Evolutionary conservation across 768 basidiomycete species (phyloP).

Genomic region (Crassisporium funariophilum): DNA sequence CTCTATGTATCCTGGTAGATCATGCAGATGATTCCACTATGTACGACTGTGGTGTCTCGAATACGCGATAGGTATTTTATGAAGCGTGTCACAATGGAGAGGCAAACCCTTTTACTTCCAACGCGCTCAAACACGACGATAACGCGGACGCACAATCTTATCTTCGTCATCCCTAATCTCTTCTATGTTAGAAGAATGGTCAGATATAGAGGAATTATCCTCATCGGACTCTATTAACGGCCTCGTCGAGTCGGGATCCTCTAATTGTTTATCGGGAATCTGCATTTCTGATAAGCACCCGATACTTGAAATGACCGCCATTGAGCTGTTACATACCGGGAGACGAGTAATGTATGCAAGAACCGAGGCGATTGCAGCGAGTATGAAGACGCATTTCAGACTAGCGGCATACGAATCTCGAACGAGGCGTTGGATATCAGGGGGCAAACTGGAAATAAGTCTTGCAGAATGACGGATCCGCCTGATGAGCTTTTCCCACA

Average conservation of each 20-base stretch:
- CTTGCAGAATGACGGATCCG: slow-evolving; percentile 64
- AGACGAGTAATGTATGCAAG: slow-evolving; percentile 63
- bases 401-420: slow-evolving; percentile 63
- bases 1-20: no score
- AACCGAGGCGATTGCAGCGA: slow-evolving; percentile 57
- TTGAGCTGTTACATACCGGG: no score
- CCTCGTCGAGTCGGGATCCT: slow-evolving; percentile 19
- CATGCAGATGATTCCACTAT: no score
- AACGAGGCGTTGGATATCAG: slow-evolving; percentile 51
- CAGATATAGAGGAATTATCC: slow-evolving; percentile 9
- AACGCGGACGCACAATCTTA: slow-evolving; percentile 19
- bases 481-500: slow-evolving; percentile 50
- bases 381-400: slow-evolving; percentile 62
- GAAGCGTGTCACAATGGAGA: no score
- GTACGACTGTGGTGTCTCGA: no score
- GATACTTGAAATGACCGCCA: no score
- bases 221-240: slow-evolving; percentile 3
- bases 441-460: slow-evolving; percentile 54
- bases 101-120: no score
- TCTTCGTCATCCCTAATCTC: slow-evolving; percentile 23
- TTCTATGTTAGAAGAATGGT: slow-evolving; percentile 14
- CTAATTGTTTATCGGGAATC: slow-evolving; percentile 47
- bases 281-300: no score
- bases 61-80: no score
- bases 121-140: background rate